Conservation (phyloP, 768 basidiomycete species). For the Thelephora ganbajun region DNA sequence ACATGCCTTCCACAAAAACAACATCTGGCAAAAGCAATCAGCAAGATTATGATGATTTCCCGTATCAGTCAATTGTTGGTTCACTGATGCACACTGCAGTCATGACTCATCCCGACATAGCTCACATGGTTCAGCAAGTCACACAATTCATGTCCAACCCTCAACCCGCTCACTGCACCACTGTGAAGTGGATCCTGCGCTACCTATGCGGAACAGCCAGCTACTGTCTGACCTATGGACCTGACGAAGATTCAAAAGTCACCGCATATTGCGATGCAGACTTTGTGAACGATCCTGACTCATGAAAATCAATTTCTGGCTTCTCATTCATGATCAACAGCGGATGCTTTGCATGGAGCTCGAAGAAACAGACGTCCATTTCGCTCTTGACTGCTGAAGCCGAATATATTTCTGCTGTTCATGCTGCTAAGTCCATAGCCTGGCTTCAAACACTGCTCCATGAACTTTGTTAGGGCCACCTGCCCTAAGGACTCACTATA, state of each 20-base stretch:
- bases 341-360: constrained; percentile 24
- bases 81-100: constrained; percentile 7
- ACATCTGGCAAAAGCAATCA: too few species aligned
- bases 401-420: constrained; percentile 23
- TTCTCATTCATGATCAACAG: constrained; percentile 19
- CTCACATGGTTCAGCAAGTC: constrained; percentile 1
- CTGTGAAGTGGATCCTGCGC: constrained; percentile 16
- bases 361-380: constrained; percentile 21
- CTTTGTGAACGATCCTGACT: constrained; percentile 8
- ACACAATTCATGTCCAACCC: constrained; percentile 15
- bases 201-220: constrained; percentile 20
- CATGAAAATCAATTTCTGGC: constrained; percentile 21
- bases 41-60: too few species aligned
- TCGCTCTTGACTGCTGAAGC: constrained; percentile 24
- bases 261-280: constrained; percentile 15
- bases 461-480: too few species aligned
- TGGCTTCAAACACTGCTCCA: too few species aligned
- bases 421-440: constrained; percentile 16
- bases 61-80: constrained; percentile 7
- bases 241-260: neutral
- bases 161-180: constrained; percentile 18
- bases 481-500: too few species aligned
- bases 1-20: neutral
- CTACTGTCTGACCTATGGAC: constrained; percentile 8
- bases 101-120: constrained; percentile 5